Base-by-base conservation (phyloP, 2,329 filamentous ascomycete genomes). In the Aspergillus jensenii region DNA sequence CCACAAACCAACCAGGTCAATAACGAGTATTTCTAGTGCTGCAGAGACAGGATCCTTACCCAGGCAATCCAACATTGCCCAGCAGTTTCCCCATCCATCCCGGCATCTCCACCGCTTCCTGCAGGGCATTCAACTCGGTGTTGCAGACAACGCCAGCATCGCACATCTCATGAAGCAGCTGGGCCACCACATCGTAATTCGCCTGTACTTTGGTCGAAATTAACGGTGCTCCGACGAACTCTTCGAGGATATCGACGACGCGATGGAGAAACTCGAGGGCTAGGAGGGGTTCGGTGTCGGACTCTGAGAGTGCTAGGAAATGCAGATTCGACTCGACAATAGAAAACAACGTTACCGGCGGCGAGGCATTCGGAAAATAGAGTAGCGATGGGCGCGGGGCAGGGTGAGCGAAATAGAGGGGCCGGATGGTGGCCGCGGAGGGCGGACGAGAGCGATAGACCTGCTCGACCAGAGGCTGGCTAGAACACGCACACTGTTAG, bases 201-300 rank as follows among this genome's bases (percentile, higher is more conserved):
- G 82, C 84, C 75, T 97, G 92, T 63, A 99, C 89, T 79, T 95
- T 96, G 71, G 84, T 85, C 19, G 92, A 88, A 57, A 97, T 80
- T 49, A 99, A 78, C 14, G 95, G 95, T 46, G 91, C 87, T 58
- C 93, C 93, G 7, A 99, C 82, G 72, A 97, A 98, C 71, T 97
- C 93, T 77, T 98, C 93, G 35, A 99, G 84, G 12, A 90, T 88
- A 81, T 99, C 95, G 70, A 96, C 86, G 31, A 96, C 84, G 63
- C 95, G 89, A 80, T 98, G 93, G 40, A 99, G 84, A 75, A 98
- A 98, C 77, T 98, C 93, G 63, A 98, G 87, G 40, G 92, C 88
- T 5, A 96, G 85, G 7, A 99, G 84, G 7, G 95, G 92, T 70
- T 97, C 93, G 52, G 90, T 88, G 72, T 99, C 95, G 57, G 85